Percentiles rank a stretch among this genome's conserved stretches.
These are phyloP conservation scores for Rhizopogon salebrosus DNA, from an alignment of 768 basidiomycete species.

Conservation along the genomic window DNA sequence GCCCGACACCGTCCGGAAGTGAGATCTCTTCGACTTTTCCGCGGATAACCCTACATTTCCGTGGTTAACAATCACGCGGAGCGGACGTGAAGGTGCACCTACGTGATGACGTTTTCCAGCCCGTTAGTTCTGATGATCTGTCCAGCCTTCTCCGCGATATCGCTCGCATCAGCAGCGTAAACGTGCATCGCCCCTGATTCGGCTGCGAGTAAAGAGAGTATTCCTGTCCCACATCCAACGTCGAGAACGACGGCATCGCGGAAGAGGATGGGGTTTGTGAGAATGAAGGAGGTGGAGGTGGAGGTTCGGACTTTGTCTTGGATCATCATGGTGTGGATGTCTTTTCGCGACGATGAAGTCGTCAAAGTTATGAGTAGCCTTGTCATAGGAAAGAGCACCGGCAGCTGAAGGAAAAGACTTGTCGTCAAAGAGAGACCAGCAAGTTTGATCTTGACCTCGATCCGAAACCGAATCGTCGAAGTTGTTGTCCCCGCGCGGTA, in stretches of 20 bases:
- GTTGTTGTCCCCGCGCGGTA: too few species aligned
- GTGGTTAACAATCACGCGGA: not conserved
- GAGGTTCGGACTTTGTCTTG: constrained; percentile 92
- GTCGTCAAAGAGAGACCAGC: constrained; percentile 74
- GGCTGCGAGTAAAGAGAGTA: constrained; percentile 90
- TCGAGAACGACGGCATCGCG: constrained; percentile 85
- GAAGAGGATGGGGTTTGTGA: constrained; percentile 77
- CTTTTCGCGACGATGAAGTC: constrained; percentile 32
- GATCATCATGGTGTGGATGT: constrained; percentile 96
- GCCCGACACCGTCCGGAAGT: constrained; percentile 62
- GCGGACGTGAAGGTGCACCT: constrained; percentile 8
- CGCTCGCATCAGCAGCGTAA: constrained; percentile 87
- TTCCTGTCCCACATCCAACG: constrained; percentile 94
- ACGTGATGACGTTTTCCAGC: constrained; percentile 67
- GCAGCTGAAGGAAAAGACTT: constrained; percentile 51
- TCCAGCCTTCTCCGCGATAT: constrained; percentile 71
- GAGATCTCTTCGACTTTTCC: constrained; percentile 88
- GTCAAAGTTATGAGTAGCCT: constrained; percentile 54
- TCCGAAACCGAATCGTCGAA: constrained; percentile 84
- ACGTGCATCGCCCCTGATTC: constrained; percentile 90
- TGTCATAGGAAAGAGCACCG: constrained; percentile 62
- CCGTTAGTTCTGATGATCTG: constrained; percentile 76
- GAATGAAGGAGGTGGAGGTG: constrained; percentile 87
- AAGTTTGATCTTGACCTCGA: constrained; percentile 47
- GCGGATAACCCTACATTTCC: constrained; percentile 56